Percentiles rank a stretch among this genome's conserved stretches.
These are phyloP conservation scores for Fusarium napiforme DNA, from an alignment of 2,329 filamentous ascomycete genomes.

Conservation along the genomic window DNA sequence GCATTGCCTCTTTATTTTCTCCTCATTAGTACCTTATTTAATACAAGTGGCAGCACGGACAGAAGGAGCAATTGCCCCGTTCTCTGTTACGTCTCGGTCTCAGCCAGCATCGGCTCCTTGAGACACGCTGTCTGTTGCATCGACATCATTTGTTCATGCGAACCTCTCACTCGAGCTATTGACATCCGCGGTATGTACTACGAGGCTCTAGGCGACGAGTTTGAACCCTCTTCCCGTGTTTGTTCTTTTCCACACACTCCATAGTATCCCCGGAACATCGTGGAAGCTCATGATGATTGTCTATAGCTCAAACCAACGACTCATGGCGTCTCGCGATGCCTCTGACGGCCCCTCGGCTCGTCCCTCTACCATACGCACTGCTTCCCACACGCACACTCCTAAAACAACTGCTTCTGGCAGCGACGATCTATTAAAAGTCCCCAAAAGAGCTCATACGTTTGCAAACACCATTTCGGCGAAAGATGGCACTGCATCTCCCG, in stretches of 20 bases:
- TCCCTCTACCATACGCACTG: constrained; percentile 45
- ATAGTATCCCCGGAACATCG: background rate
- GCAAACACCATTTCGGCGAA: constrained; percentile 52
- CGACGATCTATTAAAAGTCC: constrained; percentile 47
- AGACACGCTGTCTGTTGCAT: constrained; percentile 44
- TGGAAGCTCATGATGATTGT: constrained; percentile 45
- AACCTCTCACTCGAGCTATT: constrained; percentile 24
- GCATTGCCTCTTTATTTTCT: background rate
- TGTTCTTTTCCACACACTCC: background rate
- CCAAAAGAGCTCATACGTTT: constrained; percentile 61
- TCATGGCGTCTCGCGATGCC: constrained; percentile 50
- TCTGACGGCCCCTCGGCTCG: constrained; percentile 46
- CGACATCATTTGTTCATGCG: constrained; percentile 30
- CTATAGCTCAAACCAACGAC: constrained; percentile 41
- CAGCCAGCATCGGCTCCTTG: constrained; percentile 27
- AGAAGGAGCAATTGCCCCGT: constrained; percentile 10
- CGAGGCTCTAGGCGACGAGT: constrained; percentile 7
- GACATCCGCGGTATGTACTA: constrained; percentile 34
- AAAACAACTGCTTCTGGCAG: constrained; percentile 43
- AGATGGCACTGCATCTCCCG: constrained; percentile 49
- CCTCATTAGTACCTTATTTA: background rate
- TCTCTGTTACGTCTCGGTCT: constrained; percentile 18
- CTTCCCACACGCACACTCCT: constrained; percentile 45
- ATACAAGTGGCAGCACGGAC: background rate
- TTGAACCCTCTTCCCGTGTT: background rate